phyloP scores from a whole-genome alignment of 1,284 basidiomycete genomes.

The Singerocomus rubriflavus region DNA sequence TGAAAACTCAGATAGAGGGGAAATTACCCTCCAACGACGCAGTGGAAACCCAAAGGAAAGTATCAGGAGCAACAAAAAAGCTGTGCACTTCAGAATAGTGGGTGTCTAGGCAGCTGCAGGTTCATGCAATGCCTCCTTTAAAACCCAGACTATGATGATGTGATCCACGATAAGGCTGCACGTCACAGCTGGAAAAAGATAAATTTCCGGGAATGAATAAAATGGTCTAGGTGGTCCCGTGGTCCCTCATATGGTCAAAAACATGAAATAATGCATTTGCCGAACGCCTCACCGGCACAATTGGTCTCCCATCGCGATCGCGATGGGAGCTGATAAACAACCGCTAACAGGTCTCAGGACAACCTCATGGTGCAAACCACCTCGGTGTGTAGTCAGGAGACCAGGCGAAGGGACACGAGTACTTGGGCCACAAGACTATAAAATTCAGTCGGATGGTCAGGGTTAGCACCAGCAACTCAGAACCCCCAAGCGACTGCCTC shows the following conservation, averaged over 20 bases:
- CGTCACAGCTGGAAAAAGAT: conserved; percentile 22
- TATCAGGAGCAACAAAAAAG: conserved; percentile 9
- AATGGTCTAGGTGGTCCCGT: conserved; percentile 19
- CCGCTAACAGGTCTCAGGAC: conserved; percentile 17
- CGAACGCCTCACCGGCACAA: conserved; percentile 25
- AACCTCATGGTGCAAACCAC: conserved; percentile 80
- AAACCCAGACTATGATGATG: conserved; percentile 8
- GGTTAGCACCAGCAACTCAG: conserved; percentile 12
- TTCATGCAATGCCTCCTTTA: conserved; percentile 9
- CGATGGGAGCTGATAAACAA: conserved; percentile 26
- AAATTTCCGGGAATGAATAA: conserved; percentile 27
- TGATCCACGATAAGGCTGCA: conserved; percentile 16
- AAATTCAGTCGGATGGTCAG: conserved; percentile 20
- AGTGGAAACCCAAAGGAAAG: conserved; percentile 7
- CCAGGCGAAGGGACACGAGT: conserved; percentile 18
- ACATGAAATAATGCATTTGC: conserved; percentile 24
- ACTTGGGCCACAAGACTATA: conserved; percentile 21
- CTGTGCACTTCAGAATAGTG: conserved; percentile 13
- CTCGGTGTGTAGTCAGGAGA: conserved; percentile 63
- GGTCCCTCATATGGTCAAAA: conserved; percentile 27
- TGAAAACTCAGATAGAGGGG: conserved; percentile 33
- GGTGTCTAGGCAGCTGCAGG: conserved; percentile 7
- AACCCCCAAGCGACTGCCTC: conserved; percentile 9
- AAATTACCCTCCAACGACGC: conserved; percentile 18
- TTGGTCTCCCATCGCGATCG: conserved; percentile 27